A percentile compares a stretch with the other conserved stretches of the same genome.
These are phyloP conservation scores for Ceratocystiopsis minuta DNA, from an alignment of 2,329 filamentous ascomycete species.

Conservation along the genomic window DNA sequence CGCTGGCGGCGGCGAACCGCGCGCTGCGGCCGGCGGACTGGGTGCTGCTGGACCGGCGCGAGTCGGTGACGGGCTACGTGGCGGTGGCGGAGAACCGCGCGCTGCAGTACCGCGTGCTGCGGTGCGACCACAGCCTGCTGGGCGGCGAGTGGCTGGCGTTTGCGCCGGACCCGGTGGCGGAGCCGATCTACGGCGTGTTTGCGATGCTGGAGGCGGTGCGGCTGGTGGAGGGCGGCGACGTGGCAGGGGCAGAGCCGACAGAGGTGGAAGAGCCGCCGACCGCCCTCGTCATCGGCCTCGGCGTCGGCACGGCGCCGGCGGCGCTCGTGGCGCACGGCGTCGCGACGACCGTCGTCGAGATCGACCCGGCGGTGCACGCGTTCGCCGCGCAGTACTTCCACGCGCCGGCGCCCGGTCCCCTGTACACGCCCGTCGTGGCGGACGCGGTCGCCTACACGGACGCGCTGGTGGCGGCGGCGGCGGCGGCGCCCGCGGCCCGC, in stretches of 20 bases:
- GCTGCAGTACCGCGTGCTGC: conserved; percentile 59
- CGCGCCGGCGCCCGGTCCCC: conserved; percentile 35
- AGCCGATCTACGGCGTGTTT: conserved; percentile 93
- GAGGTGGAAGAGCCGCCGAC: neutral
- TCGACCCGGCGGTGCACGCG: conserved; percentile 75
- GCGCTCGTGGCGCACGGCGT: conserved; percentile 78
- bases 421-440: conserved; percentile 63
- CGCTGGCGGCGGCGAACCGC: conserved; percentile 44
- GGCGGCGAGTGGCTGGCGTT: conserved; percentile 72
- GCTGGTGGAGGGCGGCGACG: conserved; percentile 38
- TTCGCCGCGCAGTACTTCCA: conserved; percentile 72
- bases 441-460: conserved; percentile 61
- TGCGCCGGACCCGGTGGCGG: conserved; percentile 39
- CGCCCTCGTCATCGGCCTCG: conserved; percentile 39
- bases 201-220: conserved; percentile 85
- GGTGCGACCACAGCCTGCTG: conserved; percentile 85
- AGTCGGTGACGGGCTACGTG: conserved; percentile 81
- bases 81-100: conserved; percentile 66
- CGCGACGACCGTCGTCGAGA: conserved; percentile 83
- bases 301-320: conserved; percentile 79
- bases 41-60: conserved; percentile 60
- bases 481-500: conserved; percentile 15
- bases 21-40: conserved; percentile 49
- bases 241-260: conserved; percentile 25
- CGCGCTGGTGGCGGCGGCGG: conserved; percentile 15